phyloP scores from a whole-genome alignment of 108 stramenopile species.

The Bacterosira constricta region DNA sequence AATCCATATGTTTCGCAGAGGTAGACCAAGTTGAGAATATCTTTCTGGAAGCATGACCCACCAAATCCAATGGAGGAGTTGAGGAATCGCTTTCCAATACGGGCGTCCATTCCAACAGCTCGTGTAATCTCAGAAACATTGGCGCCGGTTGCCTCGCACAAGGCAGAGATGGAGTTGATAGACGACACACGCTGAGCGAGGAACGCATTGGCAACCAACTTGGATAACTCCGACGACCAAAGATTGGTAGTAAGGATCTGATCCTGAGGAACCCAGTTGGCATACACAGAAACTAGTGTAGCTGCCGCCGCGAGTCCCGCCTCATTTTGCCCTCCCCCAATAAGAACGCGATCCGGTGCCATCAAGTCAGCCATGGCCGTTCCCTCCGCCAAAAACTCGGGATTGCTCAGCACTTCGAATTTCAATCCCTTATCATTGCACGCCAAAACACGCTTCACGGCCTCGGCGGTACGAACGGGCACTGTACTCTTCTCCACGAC shows the following conservation, averaged over 20 bases:
- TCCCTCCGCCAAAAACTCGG: slow-evolving; percentile 99
- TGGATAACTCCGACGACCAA: slow-evolving; percentile 99
- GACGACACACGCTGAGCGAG: slow-evolving; percentile 98
- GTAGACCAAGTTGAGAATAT: slow-evolving; percentile 99
- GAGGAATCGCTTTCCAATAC: slow-evolving; percentile 98
- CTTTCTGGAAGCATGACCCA: slow-evolving; percentile 99
- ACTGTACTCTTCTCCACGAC: slow-evolving; percentile 99
- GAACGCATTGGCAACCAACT: slow-evolving; percentile 99
- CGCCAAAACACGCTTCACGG: slow-evolving; percentile 92
- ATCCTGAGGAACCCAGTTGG: slow-evolving; percentile 95
- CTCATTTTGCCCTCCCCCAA: slow-evolving; percentile 95
- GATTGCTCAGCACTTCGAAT: slow-evolving; percentile 96
- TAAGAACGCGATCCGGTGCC: slow-evolving; percentile 95
- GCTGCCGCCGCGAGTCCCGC: slow-evolving; percentile 89
- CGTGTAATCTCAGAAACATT: slow-evolving; percentile 96
- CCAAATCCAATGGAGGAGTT: slow-evolving; percentile 98
- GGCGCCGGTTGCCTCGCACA: slow-evolving; percentile 99
- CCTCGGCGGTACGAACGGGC: slow-evolving; percentile 97
- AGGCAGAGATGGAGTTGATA: slow-evolving; percentile 99
- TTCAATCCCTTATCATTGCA: slow-evolving; percentile 93
- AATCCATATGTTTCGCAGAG: slow-evolving; percentile 98
- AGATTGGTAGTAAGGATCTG: slow-evolving; percentile 97
- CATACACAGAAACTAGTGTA: slow-evolving; percentile 81
- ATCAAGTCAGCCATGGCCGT: slow-evolving; percentile 96
- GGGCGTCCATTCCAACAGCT: slow-evolving; percentile 97